Base-by-base conservation (phyloP, 2,329 filamentous ascomycete genomes). In the Monosporascus sp. region DNA sequence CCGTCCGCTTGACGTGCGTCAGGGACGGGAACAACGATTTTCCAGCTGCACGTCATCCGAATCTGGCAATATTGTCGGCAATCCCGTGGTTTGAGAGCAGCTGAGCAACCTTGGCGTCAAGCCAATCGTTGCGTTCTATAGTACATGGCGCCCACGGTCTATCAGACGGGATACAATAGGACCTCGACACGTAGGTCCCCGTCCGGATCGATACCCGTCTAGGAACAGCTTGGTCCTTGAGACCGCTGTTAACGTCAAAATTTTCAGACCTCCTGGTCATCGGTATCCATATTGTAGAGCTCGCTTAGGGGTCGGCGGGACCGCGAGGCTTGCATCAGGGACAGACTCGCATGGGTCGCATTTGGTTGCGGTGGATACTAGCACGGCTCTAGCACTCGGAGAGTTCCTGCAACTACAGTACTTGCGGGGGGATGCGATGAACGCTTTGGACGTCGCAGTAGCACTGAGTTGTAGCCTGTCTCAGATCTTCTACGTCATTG, bases 41-140 rank as follows among this genome's bases (percentile, higher is more conserved):
- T 50, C 50, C 53, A 37, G 56, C 48, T 63, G 58, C 60, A 60
- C 53, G 50, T 41, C 51, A 37, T 28, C 53, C 59, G 52, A 47
- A 61, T 53, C 14, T 45, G 60, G 60, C 49, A 59, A 56, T 47
- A 44, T 46, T 48, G 31, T 51, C 61, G 65, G 65, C 51, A 57
- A 55, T 55, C 37, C 65, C 65, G 65, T 58, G 57, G 26, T 56
- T 59, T 58, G 43, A 46, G 14, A 46, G 60, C 60, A 61, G 62
- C 61, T 60, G 59, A 65, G 61, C 58, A 64, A 64, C 44, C 24
- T 35, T 48, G 28, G 48, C 26, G 40, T 50, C 48, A n/a, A 48
- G 37, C 43, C 51, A 51, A 56, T 38, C 44, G 35, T 35, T 35
- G n/a, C 6, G 43, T 31, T 28, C 31, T 35, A 14, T 35, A 35